These are phyloP conservation scores for Phaeoacremonium minimum DNA, from an alignment of 2,329 filamentous ascomycete genomes.

Conservation along the genomic window DNA sequence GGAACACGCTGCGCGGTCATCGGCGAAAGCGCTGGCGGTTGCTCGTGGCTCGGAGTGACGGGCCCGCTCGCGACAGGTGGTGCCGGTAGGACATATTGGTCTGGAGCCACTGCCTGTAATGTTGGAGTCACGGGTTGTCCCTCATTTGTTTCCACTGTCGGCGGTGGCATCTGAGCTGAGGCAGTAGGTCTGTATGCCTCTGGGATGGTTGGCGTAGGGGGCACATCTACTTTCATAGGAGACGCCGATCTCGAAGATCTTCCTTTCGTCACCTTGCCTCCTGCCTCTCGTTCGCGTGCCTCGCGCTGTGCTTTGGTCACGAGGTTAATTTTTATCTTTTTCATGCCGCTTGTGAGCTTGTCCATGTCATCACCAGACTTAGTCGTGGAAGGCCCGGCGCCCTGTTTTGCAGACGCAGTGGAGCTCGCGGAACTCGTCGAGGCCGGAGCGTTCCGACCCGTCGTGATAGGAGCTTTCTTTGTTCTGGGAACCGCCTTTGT, in stretches of 20 bases:
- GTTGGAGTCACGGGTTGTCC: neutral
- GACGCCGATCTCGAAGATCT: neutral
- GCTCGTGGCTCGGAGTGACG: neutral
- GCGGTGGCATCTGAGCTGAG: neutral
- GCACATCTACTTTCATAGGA: neutral
- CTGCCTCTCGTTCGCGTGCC: conserved; percentile 24
- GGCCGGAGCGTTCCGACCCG: conserved; percentile 9
- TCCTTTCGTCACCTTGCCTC: neutral
- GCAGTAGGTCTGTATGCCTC: no score
- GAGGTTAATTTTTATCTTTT: conserved; percentile 59
- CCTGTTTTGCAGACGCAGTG: neutral
- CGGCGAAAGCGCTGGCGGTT: neutral
- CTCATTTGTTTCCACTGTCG: no score
- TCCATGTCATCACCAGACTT: conserved; percentile 40
- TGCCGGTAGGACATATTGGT: no score
- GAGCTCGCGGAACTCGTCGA: conserved; percentile 2
- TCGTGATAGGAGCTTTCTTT: conserved; percentile 2
- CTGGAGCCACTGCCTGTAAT: neutral
- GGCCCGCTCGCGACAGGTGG: neutral
- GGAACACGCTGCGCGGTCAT: neutral
- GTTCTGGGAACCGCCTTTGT: conserved; percentile 9
- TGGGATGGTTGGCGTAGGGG: neutral
- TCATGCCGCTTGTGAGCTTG: conserved; percentile 53
- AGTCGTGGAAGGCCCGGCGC: conserved; percentile 3
- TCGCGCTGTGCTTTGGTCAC: conserved; percentile 36